Evolutionary conservation across 352 stramenopile genomes (phyloP), one percentile per base, ranked within the genome.

Genomic region (Phytophthora pseudosyringae): DNA sequence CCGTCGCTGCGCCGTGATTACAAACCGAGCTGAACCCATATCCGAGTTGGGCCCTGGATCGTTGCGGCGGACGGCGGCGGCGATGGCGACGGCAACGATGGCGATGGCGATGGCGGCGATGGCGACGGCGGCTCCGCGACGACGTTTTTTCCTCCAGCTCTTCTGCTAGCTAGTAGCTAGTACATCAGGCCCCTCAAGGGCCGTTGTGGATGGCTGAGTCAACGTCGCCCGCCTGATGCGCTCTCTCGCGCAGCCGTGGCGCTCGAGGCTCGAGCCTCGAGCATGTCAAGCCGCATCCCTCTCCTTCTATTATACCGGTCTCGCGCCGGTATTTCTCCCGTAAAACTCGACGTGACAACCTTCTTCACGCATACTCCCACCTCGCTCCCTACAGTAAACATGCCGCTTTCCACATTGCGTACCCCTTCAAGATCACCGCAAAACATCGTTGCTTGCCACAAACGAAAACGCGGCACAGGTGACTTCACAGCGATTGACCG

Each of bases 381-480:
- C 31, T 18, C 36, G 16, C 28, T 9, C 38, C 25, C 28, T 62
- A 63, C 44, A 52, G 60, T 58, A 69, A 69, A 59, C 52, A 69
- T 57, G 11, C 15, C 8, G 25, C 31, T 21, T 21, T 21, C 31
- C 31, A 35, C 31, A 35, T 35, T 35, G 31, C 29, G 32, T 33
- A 61, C 59, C 31, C 31, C 45, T 64, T 59, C 52, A 70, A 65
- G 54, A 70, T 57, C 51, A 64, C 51, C 38, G 41, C 29, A 51
- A 47, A 47, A 64, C 35, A 50, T 60, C 39, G 45, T 26, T 29
- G 38, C 26, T n/a, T 35, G 18, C 29, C 49, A 67, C 43, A 62
- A 67, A 33, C 50, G 33, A 35, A 58, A 52, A 36, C 28, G 29
- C 51, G 13, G 15, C 49, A 9, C 50, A 61, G 10, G 38, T 29